Evolutionary conservation across 1,284 basidiomycete genomes (phyloP).

Genomic region (Polyporus tsugae): DNA sequence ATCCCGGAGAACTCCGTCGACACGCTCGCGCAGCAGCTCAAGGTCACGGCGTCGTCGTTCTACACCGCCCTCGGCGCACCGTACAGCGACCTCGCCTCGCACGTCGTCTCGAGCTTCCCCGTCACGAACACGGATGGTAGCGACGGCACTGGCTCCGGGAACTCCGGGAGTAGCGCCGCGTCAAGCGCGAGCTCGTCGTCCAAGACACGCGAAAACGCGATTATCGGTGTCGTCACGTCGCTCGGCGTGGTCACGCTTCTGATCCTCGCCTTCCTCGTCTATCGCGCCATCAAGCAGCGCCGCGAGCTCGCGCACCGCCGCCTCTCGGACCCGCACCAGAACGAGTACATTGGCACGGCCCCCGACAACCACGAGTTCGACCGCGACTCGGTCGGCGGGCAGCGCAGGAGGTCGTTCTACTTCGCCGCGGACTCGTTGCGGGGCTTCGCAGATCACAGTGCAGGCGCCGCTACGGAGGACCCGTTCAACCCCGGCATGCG

Average conservation of each 20-base stretch:
- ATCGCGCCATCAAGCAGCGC: slow-evolving; percentile 65
- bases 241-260: slow-evolving; percentile 76
- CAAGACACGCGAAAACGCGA: slow-evolving; percentile 70
- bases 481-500: slow-evolving; percentile 39
- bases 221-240: slow-evolving; percentile 82
- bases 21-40: slow-evolving; percentile 62
- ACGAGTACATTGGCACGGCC: slow-evolving; percentile 49
- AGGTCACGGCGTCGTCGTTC: slow-evolving; percentile 61
- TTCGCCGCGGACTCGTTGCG: slow-evolving; percentile 83
- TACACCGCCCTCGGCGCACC: slow-evolving; percentile 55
- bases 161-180: slow-evolving; percentile 21
- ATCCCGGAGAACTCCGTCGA: slow-evolving; percentile 59
- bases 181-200: slow-evolving; percentile 31
- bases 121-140: slow-evolving; percentile 49
- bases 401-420: slow-evolving; percentile 80
- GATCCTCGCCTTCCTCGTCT: slow-evolving; percentile 70
- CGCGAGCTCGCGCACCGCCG: slow-evolving; percentile 69
- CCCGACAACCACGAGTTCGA: slow-evolving; percentile 77
- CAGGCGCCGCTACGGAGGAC: slow-evolving; percentile 22
- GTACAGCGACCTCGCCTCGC: slow-evolving; percentile 60
- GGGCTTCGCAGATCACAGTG: slow-evolving; percentile 50
- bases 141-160: slow-evolving; percentile 38
- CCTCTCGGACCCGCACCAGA: slow-evolving; percentile 56
- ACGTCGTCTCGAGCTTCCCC: slow-evolving; percentile 66
- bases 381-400: slow-evolving; percentile 74